Conservation (phyloP, 768 basidiomycete genomes). For the Suillus fuscotomentosus region DNA sequence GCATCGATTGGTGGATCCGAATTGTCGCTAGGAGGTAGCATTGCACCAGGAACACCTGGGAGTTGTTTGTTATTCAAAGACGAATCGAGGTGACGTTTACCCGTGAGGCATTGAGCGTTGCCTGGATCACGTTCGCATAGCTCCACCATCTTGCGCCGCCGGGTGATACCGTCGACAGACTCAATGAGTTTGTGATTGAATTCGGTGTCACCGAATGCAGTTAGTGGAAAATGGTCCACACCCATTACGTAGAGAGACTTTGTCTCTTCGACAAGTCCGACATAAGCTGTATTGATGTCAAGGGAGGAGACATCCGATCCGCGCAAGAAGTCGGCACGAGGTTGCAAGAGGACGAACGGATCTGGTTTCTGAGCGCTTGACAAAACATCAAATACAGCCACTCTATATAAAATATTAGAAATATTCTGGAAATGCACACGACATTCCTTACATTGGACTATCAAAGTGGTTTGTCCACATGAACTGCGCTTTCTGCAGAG, state of each 20-base stretch:
- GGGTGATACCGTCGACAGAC: slow-evolving; percentile 45
- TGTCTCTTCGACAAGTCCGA: slow-evolving; percentile 72
- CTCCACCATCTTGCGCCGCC: slow-evolving; percentile 42
- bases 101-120: slow-evolving; percentile 62
- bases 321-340: slow-evolving; percentile 75
- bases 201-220: slow-evolving; percentile 61
- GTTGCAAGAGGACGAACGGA: slow-evolving; percentile 86
- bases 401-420: slow-evolving; percentile 42
- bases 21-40: slow-evolving; percentile 26
- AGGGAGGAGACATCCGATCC: slow-evolving; percentile 33
- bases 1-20: slow-evolving; percentile 12
- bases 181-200: slow-evolving; percentile 35
- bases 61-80: slow-evolving; percentile 54
- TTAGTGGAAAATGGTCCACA: slow-evolving; percentile 76
- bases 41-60: slow-evolving; percentile 50
- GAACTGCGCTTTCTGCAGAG: slow-evolving; percentile 35
- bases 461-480: slow-evolving; percentile 62
- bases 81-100: slow-evolving; percentile 53
- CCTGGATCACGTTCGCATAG: slow-evolving; percentile 36
- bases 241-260: slow-evolving; percentile 86
- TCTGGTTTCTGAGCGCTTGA: slow-evolving; percentile 42
- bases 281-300: slow-evolving; percentile 64
- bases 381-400: slow-evolving; percentile 81
- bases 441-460: slow-evolving; percentile 61
- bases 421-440: neutral